These are phyloP conservation scores for Amniculicola lignicola DNA, from an alignment of 495 filamentous ascomycete species.

Conservation along the genomic window DNA sequence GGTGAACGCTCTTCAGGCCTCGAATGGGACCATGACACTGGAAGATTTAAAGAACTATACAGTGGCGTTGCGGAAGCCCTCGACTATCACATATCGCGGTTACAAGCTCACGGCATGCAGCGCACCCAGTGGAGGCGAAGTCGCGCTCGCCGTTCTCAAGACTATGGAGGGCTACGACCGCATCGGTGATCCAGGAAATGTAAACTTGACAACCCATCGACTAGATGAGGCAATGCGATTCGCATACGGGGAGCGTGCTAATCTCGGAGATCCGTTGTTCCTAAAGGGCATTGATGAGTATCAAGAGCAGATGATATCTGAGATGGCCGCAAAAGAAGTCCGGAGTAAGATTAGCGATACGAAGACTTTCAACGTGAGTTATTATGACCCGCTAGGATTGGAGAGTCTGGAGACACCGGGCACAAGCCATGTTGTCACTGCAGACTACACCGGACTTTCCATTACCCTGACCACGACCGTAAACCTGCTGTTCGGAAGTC, in stretches of 20 bases:
- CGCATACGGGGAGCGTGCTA: conserved; percentile 68
- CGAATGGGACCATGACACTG: conserved; percentile 79
- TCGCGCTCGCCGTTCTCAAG: conserved; percentile 71
- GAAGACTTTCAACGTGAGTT: conserved; percentile 61
- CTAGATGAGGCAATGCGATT: conserved; percentile 85
- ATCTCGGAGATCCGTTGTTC: conserved; percentile 77
- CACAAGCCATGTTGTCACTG: conserved; percentile 71
- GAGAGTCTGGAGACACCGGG: conserved; percentile 65
- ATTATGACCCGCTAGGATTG: conserved; percentile 66
- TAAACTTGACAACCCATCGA: conserved; percentile 70
- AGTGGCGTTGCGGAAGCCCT: conserved; percentile 56
- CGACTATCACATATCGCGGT: conserved; percentile 67
- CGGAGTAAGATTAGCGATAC: conserved; percentile 67
- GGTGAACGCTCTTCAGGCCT: conserved; percentile 58
- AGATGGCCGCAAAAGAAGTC: conserved; percentile 54
- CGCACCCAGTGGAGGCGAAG: conserved; percentile 70
- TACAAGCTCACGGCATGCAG: conserved; percentile 65
- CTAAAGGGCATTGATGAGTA: conserved; percentile 60
- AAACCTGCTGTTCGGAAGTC: conserved; percentile 78
- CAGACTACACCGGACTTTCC: conserved; percentile 66
- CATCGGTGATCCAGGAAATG: conserved; percentile 51
- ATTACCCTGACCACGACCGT: conserved; percentile 76
- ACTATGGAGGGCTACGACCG: conserved; percentile 68
- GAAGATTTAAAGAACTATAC: conserved; percentile 70
- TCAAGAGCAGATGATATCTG: conserved; percentile 62